Evolutionary conservation across 257 asterid species (phyloP).

Genomic region (Linaria vulgaris): DNA sequence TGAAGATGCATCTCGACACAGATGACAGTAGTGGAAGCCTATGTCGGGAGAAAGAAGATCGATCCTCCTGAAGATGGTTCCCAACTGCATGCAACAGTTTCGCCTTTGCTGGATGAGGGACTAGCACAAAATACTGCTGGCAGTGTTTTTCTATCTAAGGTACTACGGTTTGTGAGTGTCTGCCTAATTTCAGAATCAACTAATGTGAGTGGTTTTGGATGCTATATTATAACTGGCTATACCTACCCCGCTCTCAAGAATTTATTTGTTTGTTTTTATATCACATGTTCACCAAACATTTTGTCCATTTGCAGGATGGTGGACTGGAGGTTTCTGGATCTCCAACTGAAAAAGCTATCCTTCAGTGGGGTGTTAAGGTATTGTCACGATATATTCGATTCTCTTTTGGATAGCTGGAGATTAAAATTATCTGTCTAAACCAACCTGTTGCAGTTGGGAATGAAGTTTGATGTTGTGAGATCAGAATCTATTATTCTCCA

Average conservation of each 20-base stretch:
- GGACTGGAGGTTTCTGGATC: constrained; percentile 83
- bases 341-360: constrained; percentile 95
- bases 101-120: constrained; percentile 84
- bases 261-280: constrained; percentile 4
- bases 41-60: constrained; percentile 57
- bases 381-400: constrained; percentile 17
- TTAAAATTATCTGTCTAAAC: constrained; percentile 20
- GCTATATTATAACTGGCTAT: constrained; percentile 4
- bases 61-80: constrained; percentile 76
- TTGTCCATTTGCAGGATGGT: constrained; percentile 54
- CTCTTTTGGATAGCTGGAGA: constrained; percentile 16
- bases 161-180: constrained; percentile 24
- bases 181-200: constrained; percentile 9
- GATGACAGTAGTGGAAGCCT: constrained; percentile 96
- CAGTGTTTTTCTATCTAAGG: constrained; percentile 83
- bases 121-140: constrained; percentile 83
- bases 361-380: constrained; percentile 94
- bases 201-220: background rate
- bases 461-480: constrained; percentile 76
- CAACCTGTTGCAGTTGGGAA: constrained; percentile 64
- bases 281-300: constrained; percentile 13
- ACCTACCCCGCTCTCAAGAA: background rate
- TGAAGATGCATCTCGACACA: constrained; percentile 27
- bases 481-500: constrained; percentile 82
- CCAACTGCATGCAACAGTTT: constrained; percentile 48